Percentiles rank a stretch among this genome's conserved stretches.
These are phyloP conservation scores for Fusarium sp. DNA, from an alignment of 2,329 filamentous ascomycete species.

Conservation along the genomic window DNA sequence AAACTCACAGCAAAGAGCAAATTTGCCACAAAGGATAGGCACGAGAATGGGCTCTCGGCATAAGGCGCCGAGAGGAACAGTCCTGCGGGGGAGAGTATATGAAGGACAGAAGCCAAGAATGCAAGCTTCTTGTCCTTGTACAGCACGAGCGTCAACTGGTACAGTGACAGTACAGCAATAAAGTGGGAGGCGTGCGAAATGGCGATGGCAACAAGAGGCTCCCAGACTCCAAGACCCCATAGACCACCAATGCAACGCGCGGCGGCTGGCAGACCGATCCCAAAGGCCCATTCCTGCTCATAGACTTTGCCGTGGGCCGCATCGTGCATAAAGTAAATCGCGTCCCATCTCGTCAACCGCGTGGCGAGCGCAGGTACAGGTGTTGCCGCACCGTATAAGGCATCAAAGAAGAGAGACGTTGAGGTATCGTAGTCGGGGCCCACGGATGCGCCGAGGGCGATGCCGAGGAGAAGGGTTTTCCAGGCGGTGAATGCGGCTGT, in stretches of 20 bases:
- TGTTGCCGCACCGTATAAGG: conserved; percentile 47
- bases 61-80: conserved; percentile 91
- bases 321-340: conserved; percentile 75
- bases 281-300: conserved; percentile 90
- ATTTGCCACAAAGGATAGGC: conserved; percentile 78
- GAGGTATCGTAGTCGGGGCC: conserved; percentile 83
- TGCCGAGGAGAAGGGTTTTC: conserved; percentile 72
- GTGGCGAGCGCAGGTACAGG: conserved; percentile 58
- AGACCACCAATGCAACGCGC: conserved; percentile 50
- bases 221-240: conserved; percentile 38
- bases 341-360: conserved; percentile 80
- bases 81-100: conserved; percentile 87
- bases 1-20: conserved; percentile 69
- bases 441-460: conserved; percentile 62
- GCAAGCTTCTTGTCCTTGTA: conserved; percentile 64
- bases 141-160: conserved; percentile 69
- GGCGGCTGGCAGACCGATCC: conserved; percentile 56
- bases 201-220: conserved; percentile 66
- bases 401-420: conserved; percentile 59
- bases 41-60: conserved; percentile 80
- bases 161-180: conserved; percentile 76
- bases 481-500: conserved; percentile 63
- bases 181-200: conserved; percentile 81
- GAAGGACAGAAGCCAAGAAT: conserved; percentile 75
- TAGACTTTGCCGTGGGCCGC: conserved; percentile 72